A percentile compares a stretch with the other conserved stretches of the same genome.
phyloP scores from a whole-genome alignment of 148 eudicot species.

The Mesembryanthemum crystallinum region DNA sequence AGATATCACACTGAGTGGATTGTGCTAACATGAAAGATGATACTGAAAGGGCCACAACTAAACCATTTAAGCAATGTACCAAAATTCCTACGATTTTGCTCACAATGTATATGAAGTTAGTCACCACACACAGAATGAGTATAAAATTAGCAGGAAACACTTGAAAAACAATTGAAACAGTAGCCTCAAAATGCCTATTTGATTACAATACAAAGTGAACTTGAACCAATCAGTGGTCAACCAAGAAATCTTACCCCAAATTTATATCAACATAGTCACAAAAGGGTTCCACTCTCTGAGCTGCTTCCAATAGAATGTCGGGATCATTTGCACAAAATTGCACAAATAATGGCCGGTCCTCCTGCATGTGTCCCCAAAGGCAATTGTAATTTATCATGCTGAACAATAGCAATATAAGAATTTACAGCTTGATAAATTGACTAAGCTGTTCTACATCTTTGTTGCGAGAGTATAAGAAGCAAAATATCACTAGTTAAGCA shows the following conservation, averaged over 20 bases:
- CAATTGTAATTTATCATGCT: background rate
- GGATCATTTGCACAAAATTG: slow-evolving; percentile 99
- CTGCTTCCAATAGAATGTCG: slow-evolving; percentile 75
- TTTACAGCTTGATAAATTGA: background rate
- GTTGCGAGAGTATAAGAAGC: background rate
- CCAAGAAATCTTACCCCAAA: slow-evolving; percentile 57
- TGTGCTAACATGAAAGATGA: background rate
- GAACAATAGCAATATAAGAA: background rate
- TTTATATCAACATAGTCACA: slow-evolving; percentile 98
- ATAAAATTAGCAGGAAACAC: background rate
- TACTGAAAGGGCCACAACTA: background rate
- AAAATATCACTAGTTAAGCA: background rate
- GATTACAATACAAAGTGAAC: background rate
- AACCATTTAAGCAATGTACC: background rate
- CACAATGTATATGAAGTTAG: background rate
- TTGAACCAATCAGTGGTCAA: too few relatives aligned
- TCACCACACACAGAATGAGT: background rate
- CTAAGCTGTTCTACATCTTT: background rate
- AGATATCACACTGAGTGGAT: background rate
- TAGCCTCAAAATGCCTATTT: too few relatives aligned
- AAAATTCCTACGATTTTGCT: background rate
- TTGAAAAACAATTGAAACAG: background rate
- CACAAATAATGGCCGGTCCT: slow-evolving; percentile 92
- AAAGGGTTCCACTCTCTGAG: slow-evolving; percentile 67
- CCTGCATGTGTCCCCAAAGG: slow-evolving; percentile 44